Base-by-base conservation (phyloP, 2,329 filamentous ascomycete genomes). In the Didymella pinodella region DNA sequence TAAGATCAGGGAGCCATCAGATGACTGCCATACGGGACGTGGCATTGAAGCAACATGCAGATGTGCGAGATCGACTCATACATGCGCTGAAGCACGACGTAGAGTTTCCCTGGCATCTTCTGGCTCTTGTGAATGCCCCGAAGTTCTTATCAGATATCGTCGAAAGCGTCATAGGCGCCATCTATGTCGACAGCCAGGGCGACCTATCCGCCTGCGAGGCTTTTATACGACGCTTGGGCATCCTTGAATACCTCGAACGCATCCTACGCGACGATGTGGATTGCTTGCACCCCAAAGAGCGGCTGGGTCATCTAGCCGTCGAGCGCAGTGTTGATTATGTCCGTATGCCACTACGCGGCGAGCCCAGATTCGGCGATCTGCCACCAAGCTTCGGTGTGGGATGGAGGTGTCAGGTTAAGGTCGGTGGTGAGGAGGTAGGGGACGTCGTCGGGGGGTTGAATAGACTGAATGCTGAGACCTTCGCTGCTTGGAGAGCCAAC, bases 131-230 rank as follows among this genome's bases (percentile, higher is more conserved):
- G 0, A 62, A 69, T 28, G 48, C 68, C 10, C 68, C 68, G 1
- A 70, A 71, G 22, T 67, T 66, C 25, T 52, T 71, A n/a, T 70
- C 67, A 12, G 67, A 71, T 74, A 78, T 97, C 7, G 82, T 97
- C 10, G 94, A 98, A 78, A 86, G 86, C 31, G 74, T 96, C 0
- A 76, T 98, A 0, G 94, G 91, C 0, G 93, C 93, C 0, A 83
- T 97, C 0, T 97, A 90, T 81, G 81, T 97, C 20, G 95, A 98
- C 74, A 90, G 64, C 4, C 60, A 51, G 7, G 67, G 66, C 20
- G 62, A 59, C 47, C 59, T 69, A 10, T 22, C 53, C 8, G 54
- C 73, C 0, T 96, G 92, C 67, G 80, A 83, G 48, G 69, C 52
- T 0, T 82, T 97, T 36, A 73, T 92, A 0, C 82, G 85, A 44